A percentile compares a stretch with the other conserved stretches of the same genome.
Evolutionary conservation across 768 basidiomycete genomes (phyloP).

Genomic region (Serpula lacrymans): DNA sequence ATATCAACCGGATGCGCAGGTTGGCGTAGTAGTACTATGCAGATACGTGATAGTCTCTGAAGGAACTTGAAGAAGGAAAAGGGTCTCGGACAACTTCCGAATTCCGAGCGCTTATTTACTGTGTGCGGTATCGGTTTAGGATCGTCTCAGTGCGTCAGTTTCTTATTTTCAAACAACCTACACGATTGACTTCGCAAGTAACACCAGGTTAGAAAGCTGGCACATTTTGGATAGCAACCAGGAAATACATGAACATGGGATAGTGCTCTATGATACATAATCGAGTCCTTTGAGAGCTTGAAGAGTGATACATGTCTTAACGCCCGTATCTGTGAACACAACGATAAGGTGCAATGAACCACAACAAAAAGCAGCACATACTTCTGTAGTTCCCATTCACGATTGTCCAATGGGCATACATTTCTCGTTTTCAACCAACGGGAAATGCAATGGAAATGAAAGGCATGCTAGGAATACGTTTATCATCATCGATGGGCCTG

Average conservation of each 20-base stretch:
- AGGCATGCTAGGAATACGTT: slow-evolving; percentile 72
- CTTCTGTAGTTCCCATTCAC: slow-evolving; percentile 98
- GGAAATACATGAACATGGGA: too few species aligned
- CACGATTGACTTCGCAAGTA: too few species aligned
- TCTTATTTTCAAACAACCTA: too few species aligned
- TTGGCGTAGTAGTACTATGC: too few species aligned
- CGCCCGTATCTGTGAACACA: slow-evolving; percentile 36
- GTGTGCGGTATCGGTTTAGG: too few species aligned
- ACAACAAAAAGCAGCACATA: slow-evolving; percentile 36
- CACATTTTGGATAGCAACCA: slow-evolving; percentile 12
- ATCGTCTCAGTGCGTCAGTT: too few species aligned
- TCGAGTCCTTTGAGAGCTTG: background rate
- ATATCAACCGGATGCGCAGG: too few species aligned
- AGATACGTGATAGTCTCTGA: too few species aligned
- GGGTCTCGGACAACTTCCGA: too few species aligned
- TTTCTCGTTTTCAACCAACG: slow-evolving; percentile 98
- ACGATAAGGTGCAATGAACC: background rate
- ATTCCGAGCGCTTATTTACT: too few species aligned
- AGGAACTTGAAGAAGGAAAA: too few species aligned
- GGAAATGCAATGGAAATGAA: slow-evolving; percentile 99
- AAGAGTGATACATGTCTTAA: slow-evolving; percentile 21
- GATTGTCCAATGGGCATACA: slow-evolving; percentile 91
- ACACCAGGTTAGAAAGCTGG: background rate
- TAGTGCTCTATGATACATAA: slow-evolving; percentile 21
- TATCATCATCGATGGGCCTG: background rate